Base-by-base conservation (phyloP, 2,329 filamentous ascomycete species). In the Alternaria sp. region DNA sequence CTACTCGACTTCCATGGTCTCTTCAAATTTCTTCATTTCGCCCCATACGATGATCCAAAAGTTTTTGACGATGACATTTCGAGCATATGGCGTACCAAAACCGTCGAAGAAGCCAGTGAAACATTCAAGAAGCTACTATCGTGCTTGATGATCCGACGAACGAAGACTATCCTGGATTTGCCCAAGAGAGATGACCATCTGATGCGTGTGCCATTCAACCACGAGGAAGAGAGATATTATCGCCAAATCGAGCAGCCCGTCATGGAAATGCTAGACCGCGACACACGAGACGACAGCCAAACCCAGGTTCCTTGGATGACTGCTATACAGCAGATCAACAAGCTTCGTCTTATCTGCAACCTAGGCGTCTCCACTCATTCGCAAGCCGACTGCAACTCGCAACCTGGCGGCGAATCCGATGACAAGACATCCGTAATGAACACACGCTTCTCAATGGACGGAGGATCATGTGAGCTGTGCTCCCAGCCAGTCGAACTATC, bases 321-420 rank as follows among this genome's bases (percentile, higher is more conserved):
- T 4, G 79, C 80, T 0, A 62, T 86, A 1, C 81, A 84, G 58
- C 76, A 79, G 43, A 84, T 87, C 41, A 82, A 86, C 37, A 71
- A 77, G 0, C 68, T 86, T 41, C 75, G 84, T 0, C 69, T 84
- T 15, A 69, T 86, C 3, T 86, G 85, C 44, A 82, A 85, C 49
- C 64, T 86, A 1, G 85, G 85, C 5, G 37, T 14, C 15, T 55
- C 1, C 30, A 37, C 14, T 37, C 30, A 3, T 37, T 15, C 30
- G 7, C 30, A 37, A 37, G 14, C 2, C 3, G 4, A 37, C 30
- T 8, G 4, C 4, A 0, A 0, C 30, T 37, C 30, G 14, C 30
- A 15, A 5, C 14, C 30, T 1, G 30, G 30, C 14, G 6, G 12
- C 14, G 3, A 5, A 4, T 3, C 2, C 1, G 30, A 37, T 44